Percentiles rank a stretch among this genome's conserved stretches.
Conservation (phyloP, 2,329 filamentous ascomycete species). For the Lecanicillium sp. region DNA sequence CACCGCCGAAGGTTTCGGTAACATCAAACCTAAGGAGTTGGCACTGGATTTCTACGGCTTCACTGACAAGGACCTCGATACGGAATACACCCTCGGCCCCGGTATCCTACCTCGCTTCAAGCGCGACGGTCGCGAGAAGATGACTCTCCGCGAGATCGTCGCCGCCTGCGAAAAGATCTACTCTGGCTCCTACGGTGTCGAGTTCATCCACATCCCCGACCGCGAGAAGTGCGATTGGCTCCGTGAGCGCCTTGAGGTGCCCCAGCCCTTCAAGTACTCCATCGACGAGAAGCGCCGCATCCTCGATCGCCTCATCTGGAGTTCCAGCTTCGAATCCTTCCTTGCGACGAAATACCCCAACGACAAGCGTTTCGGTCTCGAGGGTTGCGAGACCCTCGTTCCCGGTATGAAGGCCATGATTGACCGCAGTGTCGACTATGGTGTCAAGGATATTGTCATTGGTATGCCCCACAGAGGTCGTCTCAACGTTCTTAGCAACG, state of each 20-base stretch:
- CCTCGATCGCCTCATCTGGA: constrained; percentile 96
- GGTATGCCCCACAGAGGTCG: constrained; percentile 99
- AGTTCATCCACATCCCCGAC: constrained; percentile 99
- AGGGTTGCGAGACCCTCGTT: constrained; percentile 94
- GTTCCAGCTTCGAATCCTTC: constrained; percentile 94
- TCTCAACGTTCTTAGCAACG: constrained; percentile 96
- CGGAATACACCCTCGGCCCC: constrained; percentile 85
- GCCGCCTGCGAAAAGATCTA: constrained; percentile 91
- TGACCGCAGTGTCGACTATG: constrained; percentile 95
- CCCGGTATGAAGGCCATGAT: constrained; percentile 99
- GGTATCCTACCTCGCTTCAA: constrained; percentile 94
- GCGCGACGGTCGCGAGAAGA: constrained; percentile 82
- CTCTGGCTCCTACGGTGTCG: constrained; percentile 93
- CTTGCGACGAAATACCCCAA: constrained; percentile 97
- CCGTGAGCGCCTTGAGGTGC: constrained; percentile 88
- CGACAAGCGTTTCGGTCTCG: constrained; percentile 97
- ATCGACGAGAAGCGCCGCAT: constrained; percentile 98
- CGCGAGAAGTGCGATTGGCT: constrained; percentile 98
- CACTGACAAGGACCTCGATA: constrained; percentile 86
- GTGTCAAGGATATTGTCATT: constrained; percentile 98
- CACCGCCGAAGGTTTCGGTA: constrained; percentile 67
- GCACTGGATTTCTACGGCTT: constrained; percentile 93
- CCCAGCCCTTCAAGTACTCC: constrained; percentile 92
- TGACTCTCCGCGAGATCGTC: constrained; percentile 94
- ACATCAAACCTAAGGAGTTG: constrained; percentile 85